These are phyloP conservation scores for Hyaloscypha variabilis DNA, from an alignment of 495 filamentous ascomycete genomes.

Conservation along the genomic window DNA sequence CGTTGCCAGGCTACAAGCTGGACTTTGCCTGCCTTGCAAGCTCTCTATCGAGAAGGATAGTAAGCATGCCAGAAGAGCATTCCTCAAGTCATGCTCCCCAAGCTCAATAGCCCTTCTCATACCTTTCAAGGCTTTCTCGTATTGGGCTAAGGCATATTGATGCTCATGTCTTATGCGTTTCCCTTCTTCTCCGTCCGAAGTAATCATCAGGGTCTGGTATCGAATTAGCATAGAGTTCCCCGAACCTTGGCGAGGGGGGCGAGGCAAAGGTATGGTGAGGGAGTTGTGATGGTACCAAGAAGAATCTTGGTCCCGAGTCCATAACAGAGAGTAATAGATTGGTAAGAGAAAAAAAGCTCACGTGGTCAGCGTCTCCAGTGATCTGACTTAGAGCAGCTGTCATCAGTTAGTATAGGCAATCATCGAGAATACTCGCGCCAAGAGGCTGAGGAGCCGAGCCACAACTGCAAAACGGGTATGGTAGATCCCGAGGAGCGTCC, in stretches of 20 bases:
- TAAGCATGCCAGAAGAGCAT: constrained; percentile 10
- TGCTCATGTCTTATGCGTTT: not conserved
- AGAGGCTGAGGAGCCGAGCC: no score
- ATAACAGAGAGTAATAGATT: no score
- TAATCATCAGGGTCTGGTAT: not conserved
- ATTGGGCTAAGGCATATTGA: constrained; percentile 10
- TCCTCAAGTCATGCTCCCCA: constrained; percentile 3
- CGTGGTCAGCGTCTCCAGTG: not conserved
- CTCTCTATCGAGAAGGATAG: constrained; percentile 16
- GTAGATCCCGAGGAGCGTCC: no score
- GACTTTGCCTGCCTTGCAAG: constrained; percentile 1
- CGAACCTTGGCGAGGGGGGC: no score
- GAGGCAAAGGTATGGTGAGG: no score
- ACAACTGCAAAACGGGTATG: no score
- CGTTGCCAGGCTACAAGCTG: constrained; percentile 5
- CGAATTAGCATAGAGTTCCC: no score
- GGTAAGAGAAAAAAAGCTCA: no score
- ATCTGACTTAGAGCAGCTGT: constrained; percentile 58
- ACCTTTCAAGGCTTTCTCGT: constrained; percentile 15
- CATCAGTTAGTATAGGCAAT: no score
- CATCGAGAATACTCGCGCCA: no score
- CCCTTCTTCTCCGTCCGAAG: not conserved
- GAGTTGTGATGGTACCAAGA: no score
- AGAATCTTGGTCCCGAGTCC: no score
- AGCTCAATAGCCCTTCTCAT: not conserved